Base-by-base conservation (phyloP, 495 filamentous ascomycete species). In the Aspergillus baeticus region DNA sequence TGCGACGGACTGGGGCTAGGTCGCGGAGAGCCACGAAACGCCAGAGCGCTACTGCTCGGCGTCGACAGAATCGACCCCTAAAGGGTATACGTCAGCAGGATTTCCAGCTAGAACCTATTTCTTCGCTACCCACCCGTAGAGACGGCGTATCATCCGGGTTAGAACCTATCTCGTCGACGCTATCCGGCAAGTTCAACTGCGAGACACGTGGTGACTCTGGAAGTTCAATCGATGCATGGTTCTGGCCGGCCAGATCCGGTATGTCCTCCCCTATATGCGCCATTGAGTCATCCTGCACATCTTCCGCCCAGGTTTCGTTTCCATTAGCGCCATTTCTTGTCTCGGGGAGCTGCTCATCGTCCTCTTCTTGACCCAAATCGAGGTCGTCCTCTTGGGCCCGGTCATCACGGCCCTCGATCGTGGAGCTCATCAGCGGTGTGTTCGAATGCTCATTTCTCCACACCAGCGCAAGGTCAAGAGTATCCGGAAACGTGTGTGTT, bases 101-200 rank as follows among this genome's bases (percentile, higher is more conserved):
- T 33, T 33, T 37, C 26, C 20, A 31, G 13, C 10, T 45, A 20
- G 22, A 44, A 38, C 54, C 35, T 33, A 34, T 23, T 49, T 34
- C 47, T 36, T 57, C 37, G 55, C 60, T 49, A 71, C 78, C 61
- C 75, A 96, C 92, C 74, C 91, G 90, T 47, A 95, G 65, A 13
- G 94, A 97, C 14, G 91, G 92, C 3, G 90, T 87, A 71, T 96
- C 92, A 63, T 97, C 93, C 14, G 92, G 90, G 13, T 84, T 87
- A 2, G 90, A 94, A 38, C 84, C 62, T 10, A 76, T 77, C 48
- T 72, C 80, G 60, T 80, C 78, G 61, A 75, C 57, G 60, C 74
- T 76, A n/a, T 59, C 67, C 23, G 62, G 47, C 22, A 37, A 64
- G 31, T 54, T 58, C 35, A 62, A 54, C 29, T 66, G 60, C 33